Evolutionary conservation across 805 yeast genomes (phyloP).

Genomic region (Ogataea nonfermentans): DNA sequence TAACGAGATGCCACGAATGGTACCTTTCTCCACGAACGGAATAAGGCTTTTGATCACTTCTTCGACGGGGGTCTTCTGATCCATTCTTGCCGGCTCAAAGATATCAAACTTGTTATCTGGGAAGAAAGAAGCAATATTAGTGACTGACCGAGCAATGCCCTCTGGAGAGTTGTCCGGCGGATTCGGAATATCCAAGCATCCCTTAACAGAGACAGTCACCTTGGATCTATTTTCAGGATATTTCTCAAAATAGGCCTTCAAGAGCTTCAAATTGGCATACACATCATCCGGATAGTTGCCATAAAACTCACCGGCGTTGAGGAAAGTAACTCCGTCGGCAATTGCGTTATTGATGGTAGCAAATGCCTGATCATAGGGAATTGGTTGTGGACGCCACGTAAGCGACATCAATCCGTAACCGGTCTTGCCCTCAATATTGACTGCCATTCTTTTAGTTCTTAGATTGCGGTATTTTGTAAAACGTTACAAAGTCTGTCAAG

Average conservation of each 20-base stretch:
- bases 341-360: constrained; percentile 53
- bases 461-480: no score
- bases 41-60: constrained; percentile 56
- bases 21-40: constrained; percentile 60
- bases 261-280: constrained; percentile 50
- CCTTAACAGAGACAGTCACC: constrained; percentile 66
- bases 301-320: constrained; percentile 80
- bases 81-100: constrained; percentile 75
- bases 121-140: constrained; percentile 38
- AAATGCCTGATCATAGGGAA: constrained; percentile 52
- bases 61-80: constrained; percentile 53
- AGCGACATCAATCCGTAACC: constrained; percentile 85
- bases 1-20: constrained; percentile 67
- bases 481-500: no score
- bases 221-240: constrained; percentile 56
- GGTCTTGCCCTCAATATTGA: constrained; percentile 24
- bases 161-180: constrained; percentile 52
- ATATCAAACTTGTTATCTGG: constrained; percentile 46
- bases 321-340: constrained; percentile 46
- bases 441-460: constrained; percentile 3
- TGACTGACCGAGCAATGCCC: constrained; percentile 47
- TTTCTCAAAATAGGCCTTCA: constrained; percentile 55
- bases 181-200: constrained; percentile 41
- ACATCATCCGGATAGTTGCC: constrained; percentile 46
- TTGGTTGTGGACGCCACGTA: constrained; percentile 65